Base-by-base conservation (phyloP, 2,329 filamentous ascomycete species). In the Penicillium sclerotigenum region DNA sequence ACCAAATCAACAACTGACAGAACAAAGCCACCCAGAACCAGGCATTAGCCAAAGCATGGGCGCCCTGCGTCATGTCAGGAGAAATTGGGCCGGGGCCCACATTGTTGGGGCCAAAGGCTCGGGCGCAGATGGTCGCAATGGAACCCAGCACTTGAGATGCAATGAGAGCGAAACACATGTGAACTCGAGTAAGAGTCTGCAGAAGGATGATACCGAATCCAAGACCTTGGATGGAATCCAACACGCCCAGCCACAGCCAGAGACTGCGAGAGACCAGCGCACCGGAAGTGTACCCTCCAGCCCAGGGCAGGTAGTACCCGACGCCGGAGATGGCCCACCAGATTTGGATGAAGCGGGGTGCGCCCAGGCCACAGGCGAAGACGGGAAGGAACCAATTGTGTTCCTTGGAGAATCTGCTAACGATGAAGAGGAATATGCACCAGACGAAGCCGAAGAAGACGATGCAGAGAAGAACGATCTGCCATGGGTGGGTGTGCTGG, bases 301-400 rank as follows among this genome's bases (percentile, higher is more conserved):
- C 63, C 63, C 85, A 87, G 4, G 86, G 86, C 1, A 88, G 71
- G 65, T 82, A 87, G 51, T 79, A 75, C 6, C 84, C 85, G 61
- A 87, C 80, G 37, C 81, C 80, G 3, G 80, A 83, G 8, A 80
- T 81, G 16, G 79, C 81, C 86, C 86, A 88, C 67, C 86, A 83
- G 68, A 87, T 87, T 68, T 88, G 86, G 24, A 81, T 81, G 83
- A 85, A 88, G 59, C 85, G 78, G 2, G 86, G 86, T 5, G 84
- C 84, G 6, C 72, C 83, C 10, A 88, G 79, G 28, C 85, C 85
- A 57, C 87, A 83, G 52, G 85, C 85, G 62, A 88, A 87, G 54
- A 88, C 81, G 18, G 85, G 85, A 8, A 88, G 73, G 65, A 87
- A 81, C 86, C 86, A 88, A 47, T 79, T 83, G 70, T 88, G 85